Conservation (phyloP, 1,284 basidiomycete genomes). For the Cerioporus squamosus region DNA sequence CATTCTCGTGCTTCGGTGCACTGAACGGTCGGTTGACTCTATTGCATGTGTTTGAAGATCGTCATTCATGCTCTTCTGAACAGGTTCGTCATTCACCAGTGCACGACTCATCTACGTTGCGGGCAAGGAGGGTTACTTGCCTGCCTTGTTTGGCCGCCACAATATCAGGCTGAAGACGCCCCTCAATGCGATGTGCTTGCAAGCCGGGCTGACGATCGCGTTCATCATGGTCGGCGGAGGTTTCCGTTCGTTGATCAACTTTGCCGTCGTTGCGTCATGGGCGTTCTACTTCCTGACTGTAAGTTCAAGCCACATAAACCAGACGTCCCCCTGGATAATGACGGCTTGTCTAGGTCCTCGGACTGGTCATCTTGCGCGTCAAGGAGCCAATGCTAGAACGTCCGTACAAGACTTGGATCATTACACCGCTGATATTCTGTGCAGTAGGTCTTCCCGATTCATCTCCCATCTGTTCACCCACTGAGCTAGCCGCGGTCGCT, state of each 20-base stretch:
- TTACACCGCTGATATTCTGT: constrained; percentile 91
- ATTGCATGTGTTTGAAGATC: neutral
- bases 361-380: constrained; percentile 85
- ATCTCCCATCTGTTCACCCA: neutral
- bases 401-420: constrained; percentile 91
- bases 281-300: constrained; percentile 91
- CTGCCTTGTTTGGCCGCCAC: constrained; percentile 78
- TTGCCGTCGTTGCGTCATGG: constrained; percentile 89
- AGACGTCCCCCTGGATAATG: neutral
- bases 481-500: too few relatives aligned
- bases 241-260: constrained; percentile 87
- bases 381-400: constrained; percentile 91
- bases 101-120: constrained; percentile 89
- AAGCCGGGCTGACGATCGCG: constrained; percentile 71
- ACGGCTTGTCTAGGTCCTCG: constrained; percentile 64
- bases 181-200: constrained; percentile 82
- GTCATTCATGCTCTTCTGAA: neutral
- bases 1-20: constrained; percentile 93
- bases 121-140: constrained; percentile 87
- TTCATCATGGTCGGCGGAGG: constrained; percentile 89
- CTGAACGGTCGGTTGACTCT: constrained; percentile 65
- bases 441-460: constrained; percentile 56
- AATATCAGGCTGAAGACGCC: constrained; percentile 81
- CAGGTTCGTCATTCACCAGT: constrained; percentile 82
- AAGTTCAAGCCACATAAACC: constrained; percentile 26